phyloP scores from a whole-genome alignment of 129 eudicot species.

The Daucus carota region DNA sequence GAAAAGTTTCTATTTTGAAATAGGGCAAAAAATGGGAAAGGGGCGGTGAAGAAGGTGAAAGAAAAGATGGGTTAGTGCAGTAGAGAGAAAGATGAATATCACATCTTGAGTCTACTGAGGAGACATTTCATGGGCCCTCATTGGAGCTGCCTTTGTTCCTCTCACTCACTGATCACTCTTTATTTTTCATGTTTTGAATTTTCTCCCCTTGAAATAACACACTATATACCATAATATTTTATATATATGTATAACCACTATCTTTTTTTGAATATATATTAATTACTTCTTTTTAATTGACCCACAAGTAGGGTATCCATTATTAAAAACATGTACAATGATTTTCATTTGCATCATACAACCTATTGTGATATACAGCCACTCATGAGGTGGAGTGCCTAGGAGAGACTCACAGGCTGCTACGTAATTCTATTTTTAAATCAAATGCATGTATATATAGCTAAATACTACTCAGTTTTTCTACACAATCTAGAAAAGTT shows the following conservation, averaged over 20 bases:
- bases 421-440: background rate
- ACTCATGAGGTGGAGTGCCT: slow-evolving; percentile 6
- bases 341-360: slow-evolving; percentile 26
- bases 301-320: slow-evolving; percentile 36
- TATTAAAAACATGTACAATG: slow-evolving; percentile 23
- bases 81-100: slow-evolving; percentile 45
- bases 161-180: background rate
- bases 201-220: slow-evolving; percentile 19
- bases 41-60: slow-evolving; percentile 15
- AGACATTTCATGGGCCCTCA: slow-evolving; percentile 49
- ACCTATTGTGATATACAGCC: slow-evolving; percentile 14
- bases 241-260: slow-evolving; percentile 28
- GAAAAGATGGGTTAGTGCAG: slow-evolving; percentile 15
- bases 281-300: slow-evolving; percentile 23
- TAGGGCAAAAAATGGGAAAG: slow-evolving; percentile 9
- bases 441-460: background rate
- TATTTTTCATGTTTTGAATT: slow-evolving; percentile 10
- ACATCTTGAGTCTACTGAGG: slow-evolving; percentile 54
- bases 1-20: background rate
- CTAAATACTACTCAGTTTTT: too few species aligned
- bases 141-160: slow-evolving; percentile 26
- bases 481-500: too few species aligned
- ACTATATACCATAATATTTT: background rate
- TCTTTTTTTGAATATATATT: slow-evolving; percentile 10
- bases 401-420: background rate